phyloP scores from a whole-genome alignment of 139 green algal species.

The Pseudopediastrum boryanum region DNA sequence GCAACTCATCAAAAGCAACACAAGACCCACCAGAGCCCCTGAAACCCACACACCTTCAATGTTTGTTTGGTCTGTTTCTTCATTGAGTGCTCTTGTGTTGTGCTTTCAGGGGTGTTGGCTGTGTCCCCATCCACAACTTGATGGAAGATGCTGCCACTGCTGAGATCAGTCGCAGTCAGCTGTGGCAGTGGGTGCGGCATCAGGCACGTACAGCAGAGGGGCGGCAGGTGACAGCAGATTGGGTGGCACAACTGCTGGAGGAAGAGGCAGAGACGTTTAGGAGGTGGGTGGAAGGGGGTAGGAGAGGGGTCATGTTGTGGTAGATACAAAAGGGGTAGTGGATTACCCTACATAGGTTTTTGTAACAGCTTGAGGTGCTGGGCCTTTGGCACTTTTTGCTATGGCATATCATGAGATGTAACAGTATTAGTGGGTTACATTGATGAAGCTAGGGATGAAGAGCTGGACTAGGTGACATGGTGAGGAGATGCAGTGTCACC shows the following conservation, averaged over 20 bases:
- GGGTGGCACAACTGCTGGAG: slow-evolving; percentile 61
- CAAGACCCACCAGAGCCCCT: too few relatives aligned
- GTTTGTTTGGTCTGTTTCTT: too few relatives aligned
- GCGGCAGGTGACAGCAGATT: slow-evolving; percentile 56
- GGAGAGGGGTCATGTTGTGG: not conserved
- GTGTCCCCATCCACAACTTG: slow-evolving; percentile 88
- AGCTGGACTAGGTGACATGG: not conserved
- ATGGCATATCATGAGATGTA: too few relatives aligned
- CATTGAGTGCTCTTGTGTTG: not conserved
- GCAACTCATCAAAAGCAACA: too few relatives aligned
- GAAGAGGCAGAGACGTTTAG: slow-evolving; percentile 59
- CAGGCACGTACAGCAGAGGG: slow-evolving; percentile 67
- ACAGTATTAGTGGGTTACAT: too few relatives aligned
- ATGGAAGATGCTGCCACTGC: slow-evolving; percentile 95
- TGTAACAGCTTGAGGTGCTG: too few relatives aligned
- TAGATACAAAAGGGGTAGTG: too few relatives aligned
- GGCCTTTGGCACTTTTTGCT: too few relatives aligned
- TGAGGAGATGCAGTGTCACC: not conserved
- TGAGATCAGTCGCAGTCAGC: slow-evolving; percentile 77
- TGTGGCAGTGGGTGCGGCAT: slow-evolving; percentile 89
- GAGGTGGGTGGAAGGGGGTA: not conserved
- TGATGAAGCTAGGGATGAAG: not conserved
- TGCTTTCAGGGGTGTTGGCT: slow-evolving; percentile 67
- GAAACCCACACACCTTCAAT: too few relatives aligned
- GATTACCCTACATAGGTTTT: not conserved